Base-by-base conservation (phyloP, 1,284 basidiomycete species). In the Puccinia sorghi region DNA sequence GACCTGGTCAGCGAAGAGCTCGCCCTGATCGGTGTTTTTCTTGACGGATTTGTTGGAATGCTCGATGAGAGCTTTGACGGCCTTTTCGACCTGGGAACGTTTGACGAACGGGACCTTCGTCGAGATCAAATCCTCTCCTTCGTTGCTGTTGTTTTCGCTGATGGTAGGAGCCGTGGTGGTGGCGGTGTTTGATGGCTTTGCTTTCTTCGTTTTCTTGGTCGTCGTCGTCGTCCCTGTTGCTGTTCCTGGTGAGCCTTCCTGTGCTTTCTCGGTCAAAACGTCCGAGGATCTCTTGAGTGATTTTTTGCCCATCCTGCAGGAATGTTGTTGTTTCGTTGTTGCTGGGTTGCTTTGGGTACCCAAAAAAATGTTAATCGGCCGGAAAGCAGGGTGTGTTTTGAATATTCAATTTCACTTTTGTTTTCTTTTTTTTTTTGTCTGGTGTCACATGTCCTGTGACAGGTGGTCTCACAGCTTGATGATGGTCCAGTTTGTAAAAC, bases 1-100 rank as follows among this genome's bases (percentile, higher is more conserved):
- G 73, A 97, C 85, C n/a, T 97, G 88, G 83, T 95, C 90, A 0
- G 85, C 89, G 83, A 92, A 90, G 81, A 91, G 89, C 80, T 88
- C 87, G 82, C 91, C 86, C 81, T 88, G 27, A 15, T 76, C 48
- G 32, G 57, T 85, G 80, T 89, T 88, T 81, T 88, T 86, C 83
- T 92, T 90, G 72, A 86, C 84, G 56, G 90, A 89, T 83, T 95
- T 89, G 43, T 77, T 61, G 5, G 66, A 69, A 70, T 70, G 27
- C 2, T 87, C 86, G 69, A 91, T 86, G 11, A 97, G 87, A 0
- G 93, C 91, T 0, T 90, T 87, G 12, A 95, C 86, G 6, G 94
- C 94, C 73, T 88, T 89, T 81, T 89, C 87, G 83, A 90, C 91
- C 85, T 97, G 94, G n/a, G 87, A 85, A 12, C 86, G 80, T 32